phyloP scores from a whole-genome alignment of 2,329 filamentous ascomycete species.

The Moelleriella libera region DNA sequence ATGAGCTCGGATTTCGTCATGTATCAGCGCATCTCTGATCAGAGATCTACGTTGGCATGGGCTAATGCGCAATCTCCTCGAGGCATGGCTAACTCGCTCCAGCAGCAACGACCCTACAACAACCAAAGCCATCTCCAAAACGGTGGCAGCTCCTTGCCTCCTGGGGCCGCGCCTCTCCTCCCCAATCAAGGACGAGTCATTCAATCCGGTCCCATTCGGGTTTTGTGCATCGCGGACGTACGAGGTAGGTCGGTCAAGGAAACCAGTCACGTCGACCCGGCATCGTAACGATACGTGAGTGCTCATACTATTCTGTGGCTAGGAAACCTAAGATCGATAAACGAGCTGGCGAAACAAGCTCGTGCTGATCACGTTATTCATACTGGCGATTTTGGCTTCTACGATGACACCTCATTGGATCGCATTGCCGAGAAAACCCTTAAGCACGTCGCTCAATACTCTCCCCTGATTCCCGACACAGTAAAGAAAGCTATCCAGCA shows the following conservation, averaged over 20 bases:
- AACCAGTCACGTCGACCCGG: too few species aligned
- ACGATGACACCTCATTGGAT: slow-evolving; percentile 89
- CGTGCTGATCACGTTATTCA: slow-evolving; percentile 96
- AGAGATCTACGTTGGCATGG: background rate
- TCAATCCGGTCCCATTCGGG: slow-evolving; percentile 50
- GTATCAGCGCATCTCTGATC: background rate
- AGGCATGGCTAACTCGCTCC: slow-evolving; percentile 9
- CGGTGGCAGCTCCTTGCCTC: slow-evolving; percentile 39
- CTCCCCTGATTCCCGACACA: slow-evolving; percentile 73
- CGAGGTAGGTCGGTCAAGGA: slow-evolving; percentile 34
- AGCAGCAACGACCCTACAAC: slow-evolving; percentile 30
- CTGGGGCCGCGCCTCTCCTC: slow-evolving; percentile 49
- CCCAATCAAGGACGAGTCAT: slow-evolving; percentile 55
- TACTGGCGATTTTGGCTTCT: slow-evolving; percentile 98
- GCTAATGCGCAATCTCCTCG: background rate
- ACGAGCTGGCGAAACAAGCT: slow-evolving; percentile 89
- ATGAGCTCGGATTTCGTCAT: slow-evolving; percentile 1
- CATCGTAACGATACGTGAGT: too few species aligned
- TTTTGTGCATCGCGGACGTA: slow-evolving; percentile 59
- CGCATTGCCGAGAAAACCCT: slow-evolving; percentile 97
- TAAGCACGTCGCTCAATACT: slow-evolving; percentile 98
- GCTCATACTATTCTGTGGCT: background rate
- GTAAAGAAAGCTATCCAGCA: slow-evolving; percentile 54
- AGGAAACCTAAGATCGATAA: slow-evolving; percentile 93
- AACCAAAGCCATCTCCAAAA: slow-evolving; percentile 48